Conservation (phyloP, 345 rosid species). For the Melaleuca quinquenervia region DNA sequence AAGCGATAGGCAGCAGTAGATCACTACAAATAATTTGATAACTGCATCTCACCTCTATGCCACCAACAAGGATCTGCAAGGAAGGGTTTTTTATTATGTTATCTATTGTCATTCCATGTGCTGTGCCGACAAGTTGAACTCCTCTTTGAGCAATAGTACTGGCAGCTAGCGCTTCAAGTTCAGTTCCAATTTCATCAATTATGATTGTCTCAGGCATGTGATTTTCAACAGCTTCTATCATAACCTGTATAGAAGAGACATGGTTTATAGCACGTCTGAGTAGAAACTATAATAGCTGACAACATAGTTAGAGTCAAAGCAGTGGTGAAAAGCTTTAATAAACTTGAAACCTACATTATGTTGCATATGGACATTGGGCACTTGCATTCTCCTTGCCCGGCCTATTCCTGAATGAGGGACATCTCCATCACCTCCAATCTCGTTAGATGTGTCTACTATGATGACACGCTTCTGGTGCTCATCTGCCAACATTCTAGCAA, state of each 20-base stretch:
- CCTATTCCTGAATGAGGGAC: slow-evolving; percentile 90
- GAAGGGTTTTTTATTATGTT: slow-evolving; percentile 90
- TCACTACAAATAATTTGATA: background rate
- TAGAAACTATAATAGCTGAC: background rate
- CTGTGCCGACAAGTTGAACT: slow-evolving; percentile 93
- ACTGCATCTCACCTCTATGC: slow-evolving; percentile 61
- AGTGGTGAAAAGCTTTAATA: background rate
- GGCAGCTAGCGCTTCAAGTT: slow-evolving; percentile 96
- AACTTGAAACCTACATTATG: slow-evolving; percentile 51
- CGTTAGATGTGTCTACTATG: slow-evolving; percentile 83
- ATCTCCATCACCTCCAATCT: slow-evolving; percentile 98
- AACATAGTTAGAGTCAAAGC: background rate
- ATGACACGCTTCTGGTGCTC: slow-evolving; percentile 81
- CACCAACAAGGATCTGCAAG: slow-evolving; percentile 79
- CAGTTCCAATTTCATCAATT: slow-evolving; percentile 94
- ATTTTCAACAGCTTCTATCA: slow-evolving; percentile 99
- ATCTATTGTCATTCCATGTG: slow-evolving; percentile 92
- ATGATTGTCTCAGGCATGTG: slow-evolving; percentile 95
- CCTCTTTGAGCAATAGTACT: slow-evolving; percentile 98
- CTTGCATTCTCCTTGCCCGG: slow-evolving; percentile 97
- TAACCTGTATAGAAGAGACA: slow-evolving; percentile 36
- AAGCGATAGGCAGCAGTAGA: background rate
- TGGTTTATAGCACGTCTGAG: background rate
- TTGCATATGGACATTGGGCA: slow-evolving; percentile 85
- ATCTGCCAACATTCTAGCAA: slow-evolving; percentile 90